Conservation (phyloP, 192 early-diverging fungal genomes). For the Entrophospora sp. region DNA sequence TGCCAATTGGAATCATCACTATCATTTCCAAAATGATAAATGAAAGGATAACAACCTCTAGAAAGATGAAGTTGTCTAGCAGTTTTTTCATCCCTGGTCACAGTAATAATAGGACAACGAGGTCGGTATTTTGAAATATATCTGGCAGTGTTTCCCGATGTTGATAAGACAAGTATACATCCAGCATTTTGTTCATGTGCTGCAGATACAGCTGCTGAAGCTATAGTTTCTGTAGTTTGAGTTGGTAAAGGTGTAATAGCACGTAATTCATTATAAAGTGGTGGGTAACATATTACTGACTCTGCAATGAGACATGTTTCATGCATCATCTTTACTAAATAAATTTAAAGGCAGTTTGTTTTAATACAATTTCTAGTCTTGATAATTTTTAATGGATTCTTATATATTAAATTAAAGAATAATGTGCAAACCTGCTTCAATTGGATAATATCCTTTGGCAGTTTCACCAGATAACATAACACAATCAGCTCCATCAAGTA, state of each 20-base stretch:
- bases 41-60: conserved; percentile 74
- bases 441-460: conserved; percentile 89
- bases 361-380: no score
- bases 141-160: conserved; percentile 81
- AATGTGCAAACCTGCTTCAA: conserved; percentile 57
- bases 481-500: conserved; percentile 95
- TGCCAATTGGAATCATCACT: conserved; percentile 58
- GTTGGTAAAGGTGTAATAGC: conserved; percentile 66
- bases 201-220: conserved; percentile 79
- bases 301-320: conserved; percentile 89
- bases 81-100: conserved; percentile 71
- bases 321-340: conserved; percentile 81
- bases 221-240: conserved; percentile 84
- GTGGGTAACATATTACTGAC: conserved; percentile 88
- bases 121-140: conserved; percentile 93
- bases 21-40: conserved; percentile 44
- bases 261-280: conserved; percentile 85
- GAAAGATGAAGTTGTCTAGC: conserved; percentile 70
- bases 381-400: neutral
- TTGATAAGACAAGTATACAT: conserved; percentile 84
- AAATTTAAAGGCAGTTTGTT: neutral
- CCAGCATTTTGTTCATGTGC: conserved; percentile 77
- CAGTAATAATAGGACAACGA: conserved; percentile 80
- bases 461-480: conserved; percentile 99
- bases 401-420: no score